Evolutionary conservation across 1,284 basidiomycete genomes (phyloP).

Genomic region (Pseudozyma flocculosa): DNA sequence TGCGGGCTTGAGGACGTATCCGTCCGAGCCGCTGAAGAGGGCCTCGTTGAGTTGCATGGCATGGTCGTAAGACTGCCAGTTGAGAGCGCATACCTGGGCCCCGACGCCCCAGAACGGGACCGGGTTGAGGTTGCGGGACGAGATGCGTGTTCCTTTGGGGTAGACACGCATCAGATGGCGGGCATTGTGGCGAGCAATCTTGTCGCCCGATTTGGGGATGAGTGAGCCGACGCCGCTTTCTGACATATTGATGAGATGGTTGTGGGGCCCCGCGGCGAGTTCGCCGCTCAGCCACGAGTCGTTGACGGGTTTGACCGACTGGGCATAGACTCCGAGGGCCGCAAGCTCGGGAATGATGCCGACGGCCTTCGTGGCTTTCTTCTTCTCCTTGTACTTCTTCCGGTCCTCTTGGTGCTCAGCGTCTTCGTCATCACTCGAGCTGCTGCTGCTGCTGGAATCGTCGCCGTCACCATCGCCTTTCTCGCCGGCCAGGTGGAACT

Average conservation of each 20-base stretch:
- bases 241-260: conserved; percentile 66
- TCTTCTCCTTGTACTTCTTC: conserved; percentile 8
- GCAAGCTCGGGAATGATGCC: conserved; percentile 47
- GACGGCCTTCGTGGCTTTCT: conserved; percentile 25
- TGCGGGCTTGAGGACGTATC: conserved; percentile 66
- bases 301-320: conserved; percentile 44
- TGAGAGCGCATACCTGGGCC: conserved; percentile 67
- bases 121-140: conserved; percentile 41
- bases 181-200: conserved; percentile 59
- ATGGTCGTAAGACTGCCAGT: conserved; percentile 64
- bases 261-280: conserved; percentile 39
- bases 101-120: conserved; percentile 64
- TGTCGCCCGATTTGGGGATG: conserved; percentile 55
- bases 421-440: conserved; percentile 26
- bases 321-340: conserved; percentile 49
- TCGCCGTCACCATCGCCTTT: conserved; percentile 6
- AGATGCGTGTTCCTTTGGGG: conserved; percentile 66
- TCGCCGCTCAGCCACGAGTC: conserved; percentile 44
- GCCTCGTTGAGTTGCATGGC: conserved; percentile 65
- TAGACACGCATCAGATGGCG: conserved; percentile 65
- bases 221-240: conserved; percentile 63
- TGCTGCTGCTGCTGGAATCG: background rate
- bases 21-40: conserved; percentile 66
- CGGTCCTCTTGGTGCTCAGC: conserved; percentile 8
- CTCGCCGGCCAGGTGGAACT: conserved; percentile 23